phyloP scores from a whole-genome alignment of 164 flowering plant species.

The Brasenia schreberi region DNA sequence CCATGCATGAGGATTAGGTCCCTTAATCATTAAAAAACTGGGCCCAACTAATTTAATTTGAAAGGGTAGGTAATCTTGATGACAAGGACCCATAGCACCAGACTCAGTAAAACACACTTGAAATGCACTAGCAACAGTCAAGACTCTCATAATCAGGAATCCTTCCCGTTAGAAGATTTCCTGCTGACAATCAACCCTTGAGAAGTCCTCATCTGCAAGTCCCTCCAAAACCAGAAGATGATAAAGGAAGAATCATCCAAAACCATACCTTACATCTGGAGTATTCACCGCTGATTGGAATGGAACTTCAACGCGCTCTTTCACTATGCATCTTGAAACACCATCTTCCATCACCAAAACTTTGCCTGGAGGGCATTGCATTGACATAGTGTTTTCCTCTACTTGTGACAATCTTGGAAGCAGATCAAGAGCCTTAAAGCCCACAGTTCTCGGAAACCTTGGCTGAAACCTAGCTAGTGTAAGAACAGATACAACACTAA shows the following conservation, averaged over 20 bases:
- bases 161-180: not conserved
- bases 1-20: not conserved
- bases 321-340: constrained; percentile 71
- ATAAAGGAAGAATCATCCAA: constrained; percentile 32
- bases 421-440: constrained; percentile 21
- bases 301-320: constrained; percentile 82
- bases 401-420: constrained; percentile 14
- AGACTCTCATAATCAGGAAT: not conserved
- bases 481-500: constrained; percentile 51
- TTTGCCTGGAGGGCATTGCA: constrained; percentile 77
- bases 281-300: constrained; percentile 39
- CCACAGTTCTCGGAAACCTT: constrained; percentile 17
- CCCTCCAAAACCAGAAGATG: not conserved
- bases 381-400: constrained; percentile 14
- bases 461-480: constrained; percentile 59
- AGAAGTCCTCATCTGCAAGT: not conserved
- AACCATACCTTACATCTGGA: constrained; percentile 77
- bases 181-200: not conserved
- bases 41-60: not conserved
- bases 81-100: too few species aligned
- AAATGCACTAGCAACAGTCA: not conserved
- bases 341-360: constrained; percentile 63
- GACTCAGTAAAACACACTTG: not conserved
- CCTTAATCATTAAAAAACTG: not conserved
- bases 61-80: too few species aligned